Percentiles rank a stretch among this genome's conserved stretches.
Evolutionary conservation across 768 basidiomycete species (phyloP).

Genomic region (Phylloporus rhodoxanthus): DNA sequence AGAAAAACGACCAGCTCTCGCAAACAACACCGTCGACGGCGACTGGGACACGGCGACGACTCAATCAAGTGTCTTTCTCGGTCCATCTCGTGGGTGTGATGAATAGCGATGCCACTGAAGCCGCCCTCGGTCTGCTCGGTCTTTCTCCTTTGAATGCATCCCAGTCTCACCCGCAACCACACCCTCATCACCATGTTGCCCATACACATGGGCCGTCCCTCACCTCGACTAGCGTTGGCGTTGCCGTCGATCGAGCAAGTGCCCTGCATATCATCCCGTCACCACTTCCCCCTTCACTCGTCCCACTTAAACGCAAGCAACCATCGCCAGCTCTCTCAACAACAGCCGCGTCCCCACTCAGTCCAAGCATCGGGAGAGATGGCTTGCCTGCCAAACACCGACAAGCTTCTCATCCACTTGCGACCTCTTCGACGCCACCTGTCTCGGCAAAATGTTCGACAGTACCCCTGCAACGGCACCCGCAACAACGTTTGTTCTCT

Average conservation of each 20-base stretch:
- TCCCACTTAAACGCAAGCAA: constrained; percentile 41
- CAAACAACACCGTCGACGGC: constrained; percentile 12
- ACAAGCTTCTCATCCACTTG: constrained; percentile 15
- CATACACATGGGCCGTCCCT: constrained; percentile 25
- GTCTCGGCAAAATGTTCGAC: constrained; percentile 14
- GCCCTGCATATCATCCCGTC: constrained; percentile 19
- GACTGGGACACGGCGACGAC: constrained; percentile 7
- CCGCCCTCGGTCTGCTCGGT: constrained; percentile 52
- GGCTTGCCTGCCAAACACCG: constrained; percentile 8
- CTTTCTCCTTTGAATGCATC: constrained; percentile 37
- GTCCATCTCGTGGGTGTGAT: constrained; percentile 26
- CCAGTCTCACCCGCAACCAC: constrained; percentile 23
- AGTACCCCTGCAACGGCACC: constrained; percentile 6
- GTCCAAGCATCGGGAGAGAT: constrained; percentile 6
- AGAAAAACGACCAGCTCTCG: constrained; percentile 14
- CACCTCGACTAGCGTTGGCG: constrained; percentile 20
- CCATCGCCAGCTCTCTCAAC: constrained; percentile 18
- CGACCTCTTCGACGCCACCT: constrained; percentile 15
- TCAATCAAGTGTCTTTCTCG: constrained; percentile 2
- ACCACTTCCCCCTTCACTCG: constrained; percentile 22
- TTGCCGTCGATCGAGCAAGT: constrained; percentile 23
- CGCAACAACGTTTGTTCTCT: constrained; percentile 17
- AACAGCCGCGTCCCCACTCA: constrained; percentile 6
- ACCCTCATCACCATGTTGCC: constrained; percentile 23
- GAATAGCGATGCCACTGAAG: constrained; percentile 54